Base-by-base conservation (phyloP, 1,284 basidiomycete genomes). In the Lentinula novae-zelandiae region DNA sequence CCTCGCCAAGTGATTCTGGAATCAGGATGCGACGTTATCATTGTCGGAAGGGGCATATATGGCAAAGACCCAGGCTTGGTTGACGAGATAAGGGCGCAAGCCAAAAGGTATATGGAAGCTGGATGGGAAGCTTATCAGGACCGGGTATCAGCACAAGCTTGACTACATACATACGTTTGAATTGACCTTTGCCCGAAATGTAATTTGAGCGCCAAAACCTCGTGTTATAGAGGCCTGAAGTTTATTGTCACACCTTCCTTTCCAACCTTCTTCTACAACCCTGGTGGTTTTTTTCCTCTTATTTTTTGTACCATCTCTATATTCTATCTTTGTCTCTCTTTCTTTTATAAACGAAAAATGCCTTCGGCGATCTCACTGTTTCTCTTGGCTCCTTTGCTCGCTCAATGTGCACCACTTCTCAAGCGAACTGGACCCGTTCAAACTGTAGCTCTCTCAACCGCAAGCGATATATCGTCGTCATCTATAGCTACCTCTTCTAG, bases 1-100 rank as follows among this genome's bases (percentile, higher is more conserved):
- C 97, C 97, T 0, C 76, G 84, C 39, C 82, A 96, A 72, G 96
- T 97, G 22, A 79, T 99, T 15, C 73, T 84, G 40, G 85, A 92
- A 55, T 86, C 84, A 50, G 96, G 95, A n/a, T 95, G 93, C 72
- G 97, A 99, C 77, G 85, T 99, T 33, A 99, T 99, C 71, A 99
- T 99, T 65, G 97, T 99, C 42, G 97, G 97, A 13, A 80, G 97
- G 61, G 97, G 96, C 0, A 90, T 99, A 57, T 97, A 98, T 73
- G 94, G 93, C 15, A 85, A 85, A 62, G 84, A 86, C 44, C 71
- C 71, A 44, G 72, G 66, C 36, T 76, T 82, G 48, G 79, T 84
- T 7, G 77, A 84, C 13, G 78, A 83, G 20, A 82, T 87, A 49
- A 78, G 82, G 34, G 77, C 76, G 49, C 90, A 95, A 71, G 94